Evolutionary conservation across 1,284 basidiomycete genomes (phyloP).

Genomic region (Cutaneotrichosporon arboriforme): DNA sequence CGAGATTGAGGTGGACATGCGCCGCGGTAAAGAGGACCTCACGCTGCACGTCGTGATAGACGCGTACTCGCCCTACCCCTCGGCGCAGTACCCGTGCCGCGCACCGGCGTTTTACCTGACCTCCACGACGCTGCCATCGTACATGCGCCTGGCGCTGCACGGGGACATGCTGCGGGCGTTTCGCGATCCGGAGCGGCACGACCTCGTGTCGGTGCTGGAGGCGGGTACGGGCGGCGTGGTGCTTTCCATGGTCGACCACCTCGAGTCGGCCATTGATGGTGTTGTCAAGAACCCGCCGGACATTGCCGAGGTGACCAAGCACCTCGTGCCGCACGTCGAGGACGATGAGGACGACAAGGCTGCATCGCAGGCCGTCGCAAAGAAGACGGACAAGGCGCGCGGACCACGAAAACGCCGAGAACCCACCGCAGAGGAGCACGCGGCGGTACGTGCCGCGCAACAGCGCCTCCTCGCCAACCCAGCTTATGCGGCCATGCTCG

Average conservation of each 20-base stretch:
- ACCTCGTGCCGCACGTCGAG: constrained; percentile 54
- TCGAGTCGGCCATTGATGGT: constrained; percentile 64
- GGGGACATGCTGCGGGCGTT: constrained; percentile 58
- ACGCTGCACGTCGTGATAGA: constrained; percentile 64
- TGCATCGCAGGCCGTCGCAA: constrained; percentile 10
- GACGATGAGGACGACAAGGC: constrained; percentile 22
- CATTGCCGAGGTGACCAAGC: constrained; percentile 59
- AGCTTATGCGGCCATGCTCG: constrained; percentile 59
- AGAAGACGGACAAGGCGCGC: constrained; percentile 3
- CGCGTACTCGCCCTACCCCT: constrained; percentile 55
- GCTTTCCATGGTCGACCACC: constrained; percentile 65
- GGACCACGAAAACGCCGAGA: constrained; percentile 41
- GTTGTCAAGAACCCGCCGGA: constrained; percentile 68
- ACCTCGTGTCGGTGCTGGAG: constrained; percentile 56
- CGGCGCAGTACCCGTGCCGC: constrained; percentile 49
- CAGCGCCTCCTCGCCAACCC: constrained; percentile 49
- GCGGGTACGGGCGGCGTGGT: constrained; percentile 65
- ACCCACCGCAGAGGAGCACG: constrained; percentile 56
- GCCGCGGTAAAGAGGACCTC: constrained; percentile 50
- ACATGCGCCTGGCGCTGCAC: constrained; percentile 79
- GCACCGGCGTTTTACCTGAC: constrained; percentile 71
- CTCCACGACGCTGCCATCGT: constrained; percentile 67
- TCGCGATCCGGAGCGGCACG: constrained; percentile 50
- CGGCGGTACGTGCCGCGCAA: constrained; percentile 54
- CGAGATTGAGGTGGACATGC: constrained; percentile 57